Evolutionary conservation across 1,284 basidiomycete genomes (phyloP).

Genomic region (Austropuccinia psidii): DNA sequence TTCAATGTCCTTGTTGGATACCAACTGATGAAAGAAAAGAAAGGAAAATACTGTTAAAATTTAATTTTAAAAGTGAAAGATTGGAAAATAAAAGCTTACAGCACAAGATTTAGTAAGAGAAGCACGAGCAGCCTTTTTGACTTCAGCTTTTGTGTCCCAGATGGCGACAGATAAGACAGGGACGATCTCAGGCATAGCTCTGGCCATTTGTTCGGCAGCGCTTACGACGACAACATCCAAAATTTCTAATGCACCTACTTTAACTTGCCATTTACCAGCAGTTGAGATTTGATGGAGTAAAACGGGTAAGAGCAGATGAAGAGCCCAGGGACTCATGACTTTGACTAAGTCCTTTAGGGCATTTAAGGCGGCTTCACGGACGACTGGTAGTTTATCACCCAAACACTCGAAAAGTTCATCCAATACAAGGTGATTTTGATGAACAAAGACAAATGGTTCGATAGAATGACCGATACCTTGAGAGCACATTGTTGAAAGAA

Average conservation of each 20-base stretch:
- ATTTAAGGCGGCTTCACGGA: constrained; percentile 72
- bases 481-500: constrained; percentile 62
- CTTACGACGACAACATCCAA: constrained; percentile 84
- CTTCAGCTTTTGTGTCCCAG: constrained; percentile 99
- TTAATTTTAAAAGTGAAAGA: constrained; percentile 62
- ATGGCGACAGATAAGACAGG: constrained; percentile 92
- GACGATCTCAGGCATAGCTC: constrained; percentile 90
- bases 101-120: constrained; percentile 87
- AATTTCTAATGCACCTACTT: constrained; percentile 75
- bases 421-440: constrained; percentile 61
- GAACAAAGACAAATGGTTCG: constrained; percentile 80
- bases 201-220: constrained; percentile 75
- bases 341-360: constrained; percentile 73
- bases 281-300: constrained; percentile 91
- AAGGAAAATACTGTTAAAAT: background rate
- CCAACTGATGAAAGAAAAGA: constrained; percentile 45
- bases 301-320: constrained; percentile 73
- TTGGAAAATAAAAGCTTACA: constrained; percentile 51
- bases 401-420: constrained; percentile 79
- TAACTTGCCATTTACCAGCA: constrained; percentile 99
- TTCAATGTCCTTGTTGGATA: constrained; percentile 99
- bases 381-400: constrained; percentile 82
- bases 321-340: constrained; percentile 83
- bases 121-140: constrained; percentile 96
- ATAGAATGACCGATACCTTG: constrained; percentile 73